Percentiles rank a stretch among this genome's conserved stretches.
Evolutionary conservation across 139 green algal genomes (phyloP).

Genomic region (Chlorella sorokiniana): DNA sequence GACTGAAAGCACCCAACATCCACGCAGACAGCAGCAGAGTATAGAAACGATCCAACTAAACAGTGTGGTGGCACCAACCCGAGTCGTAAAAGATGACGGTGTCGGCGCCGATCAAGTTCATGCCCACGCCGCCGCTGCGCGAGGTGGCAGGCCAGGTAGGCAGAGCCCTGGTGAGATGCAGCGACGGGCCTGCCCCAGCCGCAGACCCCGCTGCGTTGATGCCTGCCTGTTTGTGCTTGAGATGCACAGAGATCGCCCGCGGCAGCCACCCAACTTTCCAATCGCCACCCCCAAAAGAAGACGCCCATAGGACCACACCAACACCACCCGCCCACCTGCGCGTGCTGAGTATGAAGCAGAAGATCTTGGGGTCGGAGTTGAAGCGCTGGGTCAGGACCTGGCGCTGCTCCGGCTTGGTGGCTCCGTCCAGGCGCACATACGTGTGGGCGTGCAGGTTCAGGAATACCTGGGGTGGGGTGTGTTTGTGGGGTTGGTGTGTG

Average conservation of each 20-base stretch:
- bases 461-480: slow-evolving; percentile 62
- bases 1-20: background rate
- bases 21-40: background rate
- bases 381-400: slow-evolving; percentile 91
- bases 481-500: background rate
- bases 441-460: slow-evolving; percentile 94
- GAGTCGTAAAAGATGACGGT: slow-evolving; percentile 99
- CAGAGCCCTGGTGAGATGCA: too few relatives aligned
- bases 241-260: background rate
- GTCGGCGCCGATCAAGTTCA: slow-evolving; percentile 98
- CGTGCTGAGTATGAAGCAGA: slow-evolving; percentile 96
- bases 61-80: slow-evolving; percentile 56
- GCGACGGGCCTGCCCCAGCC: too few relatives aligned
- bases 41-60: background rate
- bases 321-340: slow-evolving; percentile 51
- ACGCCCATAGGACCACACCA: too few relatives aligned
- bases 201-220: too few relatives aligned
- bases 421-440: slow-evolving; percentile 95
- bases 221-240: background rate
- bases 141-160: background rate
- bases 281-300: background rate
- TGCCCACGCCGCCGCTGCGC: slow-evolving; percentile 88
- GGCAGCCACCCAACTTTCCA: background rate
- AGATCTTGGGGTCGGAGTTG: slow-evolving; percentile 90
- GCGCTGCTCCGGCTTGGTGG: slow-evolving; percentile 95